Evolutionary conservation across 768 basidiomycete species (phyloP).

Genomic region (Mycena maculata): DNA sequence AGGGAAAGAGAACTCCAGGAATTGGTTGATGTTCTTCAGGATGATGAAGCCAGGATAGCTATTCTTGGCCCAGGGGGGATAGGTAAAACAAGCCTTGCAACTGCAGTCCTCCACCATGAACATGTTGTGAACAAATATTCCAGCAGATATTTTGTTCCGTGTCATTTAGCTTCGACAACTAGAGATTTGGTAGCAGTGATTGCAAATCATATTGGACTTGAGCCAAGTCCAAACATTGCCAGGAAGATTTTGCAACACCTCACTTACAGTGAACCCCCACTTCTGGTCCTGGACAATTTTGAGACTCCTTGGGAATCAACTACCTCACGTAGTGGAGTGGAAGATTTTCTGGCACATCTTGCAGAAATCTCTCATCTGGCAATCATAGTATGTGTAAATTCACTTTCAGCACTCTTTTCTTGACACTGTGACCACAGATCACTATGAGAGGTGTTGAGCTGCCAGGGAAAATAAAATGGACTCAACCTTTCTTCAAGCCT

Average conservation of each 20-base stretch:
- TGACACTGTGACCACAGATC: neutral
- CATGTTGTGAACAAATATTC: neutral
- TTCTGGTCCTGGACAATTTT: slow-evolving; percentile 25
- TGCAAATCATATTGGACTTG: slow-evolving; percentile 14
- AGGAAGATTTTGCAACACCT: slow-evolving; percentile 5
- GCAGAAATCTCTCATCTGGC: neutral
- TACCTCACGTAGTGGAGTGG: neutral
- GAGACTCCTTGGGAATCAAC: too few relatives aligned
- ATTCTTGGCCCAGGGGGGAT: slow-evolving; percentile 15
- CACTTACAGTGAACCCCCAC: neutral
- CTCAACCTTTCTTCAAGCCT: neutral
- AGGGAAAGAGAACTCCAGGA: neutral
- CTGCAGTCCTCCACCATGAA: neutral
- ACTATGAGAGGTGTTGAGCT: slow-evolving; percentile 13
- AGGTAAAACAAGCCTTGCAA: slow-evolving; percentile 11
- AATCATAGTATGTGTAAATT: neutral
- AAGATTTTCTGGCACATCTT: slow-evolving; percentile 12
- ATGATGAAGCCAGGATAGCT: neutral
- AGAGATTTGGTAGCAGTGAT: slow-evolving; percentile 2
- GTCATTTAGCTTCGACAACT: neutral
- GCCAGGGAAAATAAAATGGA: neutral
- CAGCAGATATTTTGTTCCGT: slow-evolving; percentile 5
- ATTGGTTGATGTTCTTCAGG: neutral
- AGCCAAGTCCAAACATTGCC: neutral
- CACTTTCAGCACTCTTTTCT: neutral